Conservation (phyloP, 2,329 filamentous ascomycete species). For the Samsoniella hepiali region DNA sequence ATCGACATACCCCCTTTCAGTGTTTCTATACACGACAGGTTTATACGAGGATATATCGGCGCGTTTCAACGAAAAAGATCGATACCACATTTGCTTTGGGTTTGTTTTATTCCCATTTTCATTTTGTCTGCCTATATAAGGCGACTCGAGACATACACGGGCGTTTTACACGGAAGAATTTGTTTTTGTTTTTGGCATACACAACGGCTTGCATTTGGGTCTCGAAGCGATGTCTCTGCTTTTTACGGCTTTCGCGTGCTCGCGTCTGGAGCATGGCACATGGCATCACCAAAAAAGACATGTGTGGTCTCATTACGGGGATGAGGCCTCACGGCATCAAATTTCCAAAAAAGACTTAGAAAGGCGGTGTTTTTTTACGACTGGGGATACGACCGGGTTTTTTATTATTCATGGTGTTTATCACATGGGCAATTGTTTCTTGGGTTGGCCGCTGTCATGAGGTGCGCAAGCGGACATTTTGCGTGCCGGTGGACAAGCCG, state of each 20-base stretch:
- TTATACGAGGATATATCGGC: constrained; percentile 36
- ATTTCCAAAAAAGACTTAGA: constrained; percentile 50
- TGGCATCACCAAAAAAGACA: constrained; percentile 13
- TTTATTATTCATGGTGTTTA: constrained; percentile 26
- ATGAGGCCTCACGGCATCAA: constrained; percentile 49
- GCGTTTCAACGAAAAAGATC: constrained; percentile 40
- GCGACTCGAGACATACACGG: constrained; percentile 43
- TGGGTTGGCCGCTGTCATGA: constrained; percentile 31
- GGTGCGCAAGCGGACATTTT: constrained; percentile 34
- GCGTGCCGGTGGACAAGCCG: constrained; percentile 21
- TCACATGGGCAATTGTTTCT: constrained; percentile 34
- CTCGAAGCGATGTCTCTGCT: constrained; percentile 25
- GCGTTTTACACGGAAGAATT: constrained; percentile 24
- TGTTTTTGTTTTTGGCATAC: constrained; percentile 28
- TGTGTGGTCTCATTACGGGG: constrained; percentile 25
- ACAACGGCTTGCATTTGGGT: constrained; percentile 35
- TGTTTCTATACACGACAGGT: constrained; percentile 29
- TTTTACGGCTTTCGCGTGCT: constrained; percentile 41
- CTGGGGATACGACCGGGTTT: constrained; percentile 25
- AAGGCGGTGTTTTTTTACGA: constrained; percentile 32
- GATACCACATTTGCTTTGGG: constrained; percentile 44
- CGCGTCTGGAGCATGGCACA: constrained; percentile 19
- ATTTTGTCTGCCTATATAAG: constrained; percentile 33
- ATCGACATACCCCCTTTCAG: constrained; percentile 40
- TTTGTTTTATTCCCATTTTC: constrained; percentile 29